Evolutionary conservation across 768 basidiomycete species (phyloP), one percentile per base, ranked within the genome.

Genomic region (Crucibulum laeve): DNA sequence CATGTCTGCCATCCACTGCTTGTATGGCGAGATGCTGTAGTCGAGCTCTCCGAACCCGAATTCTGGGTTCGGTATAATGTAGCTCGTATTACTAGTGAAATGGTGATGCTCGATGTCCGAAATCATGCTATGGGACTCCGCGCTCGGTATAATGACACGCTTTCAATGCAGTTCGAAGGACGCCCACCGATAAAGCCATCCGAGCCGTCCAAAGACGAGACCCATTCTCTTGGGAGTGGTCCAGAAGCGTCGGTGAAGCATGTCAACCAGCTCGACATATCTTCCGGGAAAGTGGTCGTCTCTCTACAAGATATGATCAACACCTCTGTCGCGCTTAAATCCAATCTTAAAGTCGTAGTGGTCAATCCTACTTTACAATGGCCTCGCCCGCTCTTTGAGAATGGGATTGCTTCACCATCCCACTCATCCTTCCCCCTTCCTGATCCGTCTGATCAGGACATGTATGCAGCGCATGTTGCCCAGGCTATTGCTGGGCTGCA

Each of bases 281-380:
- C 70, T 11, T 58, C 65, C 1, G 64, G 56, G 10, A 68, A 67
- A 45, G 52, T 63, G 5, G 65, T 62, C 25, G 60, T 89, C 42
- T 87, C 86, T 3, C 65, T 91, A n/a, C 76, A 82, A 52, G 81
- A 84, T 44, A 87, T 91, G 80, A 72, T 89, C 42, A 66, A 77
- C 17, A 81, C 78, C 2, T 87, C 87, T 1, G 68, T 88, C 23
- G 79, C 80, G 3, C 72, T 91, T 45, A 89, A 83, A 62, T 84
- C 84, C 8, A 79, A 82, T 47, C 56, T 80, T 14, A 78, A 86
- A 21, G 58, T 88, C 43, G 78, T 85, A 46, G 68, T 85, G 40
- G 65, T 74, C 25, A 68, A 77, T 25, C 69, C 78, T 4, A 64
- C 64, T 4, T 61, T 73, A 3, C 67, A 73, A 21, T 86, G 84